Evolutionary conservation across 331 rosid genomes (phyloP), one percentile per base, ranked within the genome.

Genomic region (Malus hybrid): DNA sequence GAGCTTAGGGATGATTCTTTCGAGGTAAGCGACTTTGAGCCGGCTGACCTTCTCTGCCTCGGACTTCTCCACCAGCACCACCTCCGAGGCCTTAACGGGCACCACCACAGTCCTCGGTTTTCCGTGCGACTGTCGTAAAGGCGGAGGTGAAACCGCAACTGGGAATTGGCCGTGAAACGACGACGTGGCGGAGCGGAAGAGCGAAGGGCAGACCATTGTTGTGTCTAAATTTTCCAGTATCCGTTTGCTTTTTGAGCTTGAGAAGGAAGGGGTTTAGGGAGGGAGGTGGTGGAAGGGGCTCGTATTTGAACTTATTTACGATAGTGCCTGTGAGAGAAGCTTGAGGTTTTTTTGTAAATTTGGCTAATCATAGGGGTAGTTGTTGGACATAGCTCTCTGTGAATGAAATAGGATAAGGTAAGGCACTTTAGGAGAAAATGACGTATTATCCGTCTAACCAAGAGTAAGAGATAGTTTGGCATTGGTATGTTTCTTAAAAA

Each of bases 51-150:
- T 89, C 82, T 90, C 93, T 3, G 93, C 77, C 57, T 94, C 99
- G 11, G 95, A 72, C 79, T 90, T 94, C 86, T 92, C 99, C 44
- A 94, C 97, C 77, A 94, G 77, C 68, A 86, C 93, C 39, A 82
- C 93, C 34, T 88, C 72, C 55, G 78, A 73, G 5, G 96, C 96
- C 79, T 72, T 92, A 77, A 92, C 96, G 11, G 88, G 69, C 68
- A 84, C 71, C 33, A 78, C 70, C 52, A 66, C 84, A 42, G 75
- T 77, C 19, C 85, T 80, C n/a, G 65, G 78, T 75, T 28, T 87
- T 74, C 88, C 72, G 70, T n/a, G 46, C 20, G 72, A 72, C 6
- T 63, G 28, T 8, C 78, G 71, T 12, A 76, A 76, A 16, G 74
- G 57, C 18, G 82, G 89, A 39, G 82, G 61, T 3, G 84, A 81